Conservation (phyloP, 371 early-diverging fungal species). For the Mortierella sp. region DNA sequence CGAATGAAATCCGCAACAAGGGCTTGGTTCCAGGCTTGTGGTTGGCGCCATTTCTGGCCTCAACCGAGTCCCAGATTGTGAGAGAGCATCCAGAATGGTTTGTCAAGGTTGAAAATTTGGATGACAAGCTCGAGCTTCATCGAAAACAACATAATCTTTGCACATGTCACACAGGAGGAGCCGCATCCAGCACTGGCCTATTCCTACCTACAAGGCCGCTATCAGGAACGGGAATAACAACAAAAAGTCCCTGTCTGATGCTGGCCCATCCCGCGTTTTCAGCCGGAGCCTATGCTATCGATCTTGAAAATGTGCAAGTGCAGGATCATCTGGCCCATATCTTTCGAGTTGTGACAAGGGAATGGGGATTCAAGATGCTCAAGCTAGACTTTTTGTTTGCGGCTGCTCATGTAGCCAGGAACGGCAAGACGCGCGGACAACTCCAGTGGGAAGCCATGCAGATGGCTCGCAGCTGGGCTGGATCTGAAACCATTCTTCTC, state of each 20-base stretch:
- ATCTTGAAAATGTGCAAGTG: constrained; percentile 62
- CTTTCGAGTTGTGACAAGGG: constrained; percentile 59
- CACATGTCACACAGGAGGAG: too few species aligned
- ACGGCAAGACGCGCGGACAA: constrained; percentile 66
- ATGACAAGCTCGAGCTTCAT: constrained; percentile 3
- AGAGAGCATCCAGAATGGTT: constrained; percentile 69
- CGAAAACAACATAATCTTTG: background rate
- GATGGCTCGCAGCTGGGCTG: constrained; percentile 60
- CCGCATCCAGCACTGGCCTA: too few species aligned
- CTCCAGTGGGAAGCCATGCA: constrained; percentile 73
- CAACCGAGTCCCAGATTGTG: constrained; percentile 57
- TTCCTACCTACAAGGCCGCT: too few species aligned
- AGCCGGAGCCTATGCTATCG: constrained; percentile 64
- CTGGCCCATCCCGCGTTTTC: constrained; percentile 37
- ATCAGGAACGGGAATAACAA: too few species aligned
- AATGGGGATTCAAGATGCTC: constrained; percentile 69
- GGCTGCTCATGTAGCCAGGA: constrained; percentile 65
- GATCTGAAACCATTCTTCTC: constrained; percentile 61
- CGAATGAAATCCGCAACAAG: constrained; percentile 54
- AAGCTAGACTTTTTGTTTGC: constrained; percentile 72
- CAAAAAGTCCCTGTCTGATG: constrained; percentile 6
- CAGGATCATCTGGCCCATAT: constrained; percentile 61
- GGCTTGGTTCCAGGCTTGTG: constrained; percentile 66
- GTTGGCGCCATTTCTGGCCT: constrained; percentile 70
- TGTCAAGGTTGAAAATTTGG: constrained; percentile 53